phyloP scores from a whole-genome alignment of 345 rosid species.

The Sonneratia alba region DNA sequence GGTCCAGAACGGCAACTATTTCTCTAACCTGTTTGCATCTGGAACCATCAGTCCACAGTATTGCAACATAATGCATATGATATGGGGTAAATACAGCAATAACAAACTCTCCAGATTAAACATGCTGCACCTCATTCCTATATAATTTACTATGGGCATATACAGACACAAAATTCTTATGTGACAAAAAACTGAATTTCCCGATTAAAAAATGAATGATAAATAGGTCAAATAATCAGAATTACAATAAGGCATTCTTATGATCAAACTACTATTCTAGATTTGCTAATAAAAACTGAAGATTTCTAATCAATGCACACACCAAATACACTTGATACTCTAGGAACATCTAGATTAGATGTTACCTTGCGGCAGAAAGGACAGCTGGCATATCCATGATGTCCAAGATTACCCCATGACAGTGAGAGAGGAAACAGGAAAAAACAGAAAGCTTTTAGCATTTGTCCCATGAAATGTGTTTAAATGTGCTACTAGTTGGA shows the following conservation, averaged over 20 bases:
- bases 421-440: constrained; percentile 2
- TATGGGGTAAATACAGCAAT: background rate
- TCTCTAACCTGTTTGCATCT: constrained; percentile 65
- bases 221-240: background rate
- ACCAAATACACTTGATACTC: background rate
- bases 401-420: constrained; percentile 12
- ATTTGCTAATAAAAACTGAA: background rate
- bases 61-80: background rate
- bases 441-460: background rate
- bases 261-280: background rate
- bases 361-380: constrained; percentile 97
- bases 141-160: background rate
- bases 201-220: background rate
- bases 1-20: constrained; percentile 78
- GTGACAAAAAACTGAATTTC: background rate
- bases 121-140: background rate
- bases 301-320: background rate
- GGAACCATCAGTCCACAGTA: constrained; percentile 9
- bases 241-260: background rate
- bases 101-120: background rate
- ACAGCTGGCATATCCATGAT: constrained; percentile 46
- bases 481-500: background rate
- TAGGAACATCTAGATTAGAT: constrained; percentile 1
- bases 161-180: background rate
- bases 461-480: background rate